These are phyloP conservation scores for Marchantia polymorpha DNA, from an alignment of 225 moss, liverwort and hornwort genomes.

Conservation along the genomic window DNA sequence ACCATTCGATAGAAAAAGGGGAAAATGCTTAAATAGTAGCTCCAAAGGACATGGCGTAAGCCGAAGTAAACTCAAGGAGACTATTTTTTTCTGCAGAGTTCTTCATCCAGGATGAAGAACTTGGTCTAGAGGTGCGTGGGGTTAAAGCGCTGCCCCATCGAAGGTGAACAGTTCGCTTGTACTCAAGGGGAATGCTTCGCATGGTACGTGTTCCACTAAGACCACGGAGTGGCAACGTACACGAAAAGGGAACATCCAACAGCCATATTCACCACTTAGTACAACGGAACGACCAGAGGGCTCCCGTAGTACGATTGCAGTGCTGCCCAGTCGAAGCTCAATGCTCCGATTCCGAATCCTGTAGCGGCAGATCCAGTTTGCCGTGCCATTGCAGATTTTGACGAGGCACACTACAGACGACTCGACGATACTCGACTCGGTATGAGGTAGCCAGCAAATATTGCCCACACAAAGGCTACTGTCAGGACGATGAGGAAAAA, in stretches of 20 bases:
- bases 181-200: background rate
- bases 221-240: background rate
- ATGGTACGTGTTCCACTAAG: background rate
- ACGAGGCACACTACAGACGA: slow-evolving; percentile 47
- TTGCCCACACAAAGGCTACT: slow-evolving; percentile 52
- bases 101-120: slow-evolving; percentile 22
- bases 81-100: slow-evolving; percentile 22
- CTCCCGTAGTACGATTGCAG: slow-evolving; percentile 42
- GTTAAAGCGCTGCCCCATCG: background rate
- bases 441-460: slow-evolving; percentile 50
- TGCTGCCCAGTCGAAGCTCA: slow-evolving; percentile 45
- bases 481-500: slow-evolving; percentile 44
- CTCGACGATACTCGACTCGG: slow-evolving; percentile 35
- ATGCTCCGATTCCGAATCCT: slow-evolving; percentile 42
- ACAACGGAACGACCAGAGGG: slow-evolving; percentile 49
- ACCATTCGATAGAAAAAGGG: slow-evolving; percentile 36
- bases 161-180: background rate
- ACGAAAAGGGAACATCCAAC: slow-evolving; percentile 40
- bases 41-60: slow-evolving; percentile 32
- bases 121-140: slow-evolving; percentile 6
- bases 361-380: slow-evolving; percentile 42
- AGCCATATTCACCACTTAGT: slow-evolving; percentile 40
- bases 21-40: slow-evolving; percentile 22
- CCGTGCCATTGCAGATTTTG: slow-evolving; percentile 32
- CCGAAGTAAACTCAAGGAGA: slow-evolving; percentile 24